Evolutionary conservation across 345 rosid species (phyloP), one percentile per base, ranked within the genome.

Genomic region (Mangifera indica): DNA sequence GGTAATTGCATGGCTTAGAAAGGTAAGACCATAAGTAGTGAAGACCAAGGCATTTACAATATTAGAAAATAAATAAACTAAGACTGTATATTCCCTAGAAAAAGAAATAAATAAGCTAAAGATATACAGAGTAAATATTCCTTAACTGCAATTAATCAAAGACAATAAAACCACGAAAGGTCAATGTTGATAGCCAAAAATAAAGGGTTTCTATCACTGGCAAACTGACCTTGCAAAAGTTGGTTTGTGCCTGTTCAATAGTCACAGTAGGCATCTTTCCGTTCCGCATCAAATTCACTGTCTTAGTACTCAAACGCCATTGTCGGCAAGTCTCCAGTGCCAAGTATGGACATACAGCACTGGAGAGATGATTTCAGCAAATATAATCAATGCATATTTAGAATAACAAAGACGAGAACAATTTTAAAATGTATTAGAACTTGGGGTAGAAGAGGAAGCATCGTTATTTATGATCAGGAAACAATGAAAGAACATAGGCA

Each of bases 221-320:
- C 13, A 29, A 25, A 78, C 83, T 80, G 37, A 92, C 99, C 93
- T 95, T 95, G 79, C 86, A 84, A 48, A 84, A 95, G 77, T 95
- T 95, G 74, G 80, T 88, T 72, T 95, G 99, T 68, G 99, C 98
- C 80, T 95, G 98, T 67, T 95, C 98, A 79, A 89, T 95, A 54
- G 99, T 95, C 63, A 95, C 98, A 66, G 99, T 91, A 46, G 99
- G 98, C 81, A 95, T 95, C 83, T 95, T 95, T 6, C 99, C 98
- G 46, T 88, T 92, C 26, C 97, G 84, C 99, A 95, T 95, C 75
- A 95, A 70, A 77, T 92, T 83, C 26, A 95, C 98, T 18, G 99
- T 95, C 84, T 89, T 95, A 75, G 45, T 82, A 83, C 98, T 95
- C 84, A 95, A 66, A 10, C 99, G 97, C 99, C 99, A 95, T 69